phyloP scores from a whole-genome alignment of 768 basidiomycete species.

The Podaxis sp. region DNA sequence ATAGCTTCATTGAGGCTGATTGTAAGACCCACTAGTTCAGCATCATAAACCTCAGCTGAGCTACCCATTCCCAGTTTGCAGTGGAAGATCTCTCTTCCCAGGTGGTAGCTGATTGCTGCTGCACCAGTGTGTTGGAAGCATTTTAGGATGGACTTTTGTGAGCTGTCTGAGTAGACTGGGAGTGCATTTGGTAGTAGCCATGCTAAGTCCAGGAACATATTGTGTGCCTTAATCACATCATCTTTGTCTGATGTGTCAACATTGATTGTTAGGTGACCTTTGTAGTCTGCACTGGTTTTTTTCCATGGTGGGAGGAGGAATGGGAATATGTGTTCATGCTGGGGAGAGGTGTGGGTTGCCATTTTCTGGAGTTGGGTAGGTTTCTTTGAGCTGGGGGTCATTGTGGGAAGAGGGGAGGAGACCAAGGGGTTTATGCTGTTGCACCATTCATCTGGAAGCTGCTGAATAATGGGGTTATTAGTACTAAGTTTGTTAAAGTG shows the following conservation, averaged over 20 bases:
- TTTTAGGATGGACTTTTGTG: background rate
- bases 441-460: constrained; percentile 19
- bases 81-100: constrained; percentile 15
- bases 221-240: background rate
- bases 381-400: constrained; percentile 21
- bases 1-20: constrained; percentile 18
- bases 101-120: constrained; percentile 20
- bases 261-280: background rate
- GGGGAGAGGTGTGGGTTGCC: constrained; percentile 16
- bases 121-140: constrained; percentile 18
- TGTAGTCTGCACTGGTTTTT: constrained; percentile 7
- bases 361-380: constrained; percentile 13
- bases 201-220: background rate
- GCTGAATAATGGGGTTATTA: constrained; percentile 22
- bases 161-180: constrained; percentile 18
- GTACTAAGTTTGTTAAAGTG: constrained; percentile 25
- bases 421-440: background rate
- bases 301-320: constrained; percentile 25
- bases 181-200: constrained; percentile 1
- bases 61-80: constrained; percentile 23
- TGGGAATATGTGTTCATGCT: constrained; percentile 22
- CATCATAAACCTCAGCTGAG: constrained; percentile 27
- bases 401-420: background rate
- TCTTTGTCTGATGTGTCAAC: background rate
- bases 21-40: constrained; percentile 25